Percentiles rank a stretch among this genome's conserved stretches.
phyloP scores from a whole-genome alignment of 1,284 basidiomycete genomes.

The Gastroboletus turbinatus region DNA sequence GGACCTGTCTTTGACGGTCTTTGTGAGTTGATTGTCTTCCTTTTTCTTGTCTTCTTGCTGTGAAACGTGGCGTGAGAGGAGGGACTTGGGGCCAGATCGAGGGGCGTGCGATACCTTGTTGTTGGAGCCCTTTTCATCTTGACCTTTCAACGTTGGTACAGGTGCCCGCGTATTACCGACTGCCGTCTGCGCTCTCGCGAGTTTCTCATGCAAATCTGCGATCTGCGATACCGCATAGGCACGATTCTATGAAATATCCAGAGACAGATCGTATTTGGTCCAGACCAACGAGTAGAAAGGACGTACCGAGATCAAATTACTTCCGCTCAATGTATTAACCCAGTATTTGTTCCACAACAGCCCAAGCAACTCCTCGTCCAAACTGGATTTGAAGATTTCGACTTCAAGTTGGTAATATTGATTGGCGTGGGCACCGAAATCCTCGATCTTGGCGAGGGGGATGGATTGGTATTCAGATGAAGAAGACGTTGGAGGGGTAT shows the following conservation, averaged over 20 bases:
- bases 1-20: constrained; percentile 84
- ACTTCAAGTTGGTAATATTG: constrained; percentile 94
- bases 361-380: constrained; percentile 86
- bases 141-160: constrained; percentile 50
- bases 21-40: constrained; percentile 74
- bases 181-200: constrained; percentile 61
- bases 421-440: constrained; percentile 98
- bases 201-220: constrained; percentile 84
- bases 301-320: constrained; percentile 83
- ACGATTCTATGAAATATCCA: constrained; percentile 58
- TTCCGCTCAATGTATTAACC: constrained; percentile 94
- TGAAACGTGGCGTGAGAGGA: background rate
- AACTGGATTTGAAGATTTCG: constrained; percentile 89
- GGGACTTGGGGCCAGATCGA: background rate
- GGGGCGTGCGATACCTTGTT: constrained; percentile 20
- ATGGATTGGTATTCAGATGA: constrained; percentile 92
- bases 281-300: background rate
- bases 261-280: background rate
- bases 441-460: constrained; percentile 92
- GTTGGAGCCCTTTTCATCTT: constrained; percentile 38
- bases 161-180: constrained; percentile 57
- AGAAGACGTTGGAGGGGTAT: constrained; percentile 72
- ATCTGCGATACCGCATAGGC: constrained; percentile 90
- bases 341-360: constrained; percentile 99
- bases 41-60: constrained; percentile 72